Percentiles rank a stretch among this genome's conserved stretches.
Conservation (phyloP, 1,139 yeast species). For the Saccharomyces pastorianus region DNA sequence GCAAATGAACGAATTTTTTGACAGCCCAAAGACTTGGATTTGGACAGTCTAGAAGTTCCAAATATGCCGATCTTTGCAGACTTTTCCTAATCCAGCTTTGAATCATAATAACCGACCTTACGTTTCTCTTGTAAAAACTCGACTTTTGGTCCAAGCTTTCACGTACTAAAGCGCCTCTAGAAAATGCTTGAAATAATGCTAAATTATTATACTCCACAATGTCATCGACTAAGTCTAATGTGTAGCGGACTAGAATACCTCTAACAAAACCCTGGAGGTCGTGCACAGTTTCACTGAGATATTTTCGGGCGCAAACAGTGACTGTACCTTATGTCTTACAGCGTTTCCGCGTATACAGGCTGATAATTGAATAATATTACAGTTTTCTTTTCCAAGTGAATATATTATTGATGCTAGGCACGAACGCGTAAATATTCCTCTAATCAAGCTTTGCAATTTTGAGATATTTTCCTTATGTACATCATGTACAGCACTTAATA, state of each 20-base stretch:
- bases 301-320: background rate
- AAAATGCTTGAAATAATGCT: constrained; percentile 34
- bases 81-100: constrained; percentile 69
- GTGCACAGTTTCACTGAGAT: constrained; percentile 20
- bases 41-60: constrained; percentile 54
- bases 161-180: constrained; percentile 33
- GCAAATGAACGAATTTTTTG: constrained; percentile 64
- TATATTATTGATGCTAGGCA: background rate
- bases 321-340: constrained; percentile 16
- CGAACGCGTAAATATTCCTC: background rate
- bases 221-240: constrained; percentile 43
- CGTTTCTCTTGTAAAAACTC: constrained; percentile 47
- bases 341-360: background rate
- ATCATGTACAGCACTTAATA: background rate
- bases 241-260: constrained; percentile 44
- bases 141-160: constrained; percentile 33
- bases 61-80: constrained; percentile 66
- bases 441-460: background rate
- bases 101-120: constrained; percentile 53
- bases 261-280: constrained; percentile 37
- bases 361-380: background rate
- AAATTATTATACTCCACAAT: constrained; percentile 39
- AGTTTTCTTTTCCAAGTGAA: background rate
- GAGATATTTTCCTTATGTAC: background rate
- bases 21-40: constrained; percentile 77